Percentiles rank a stretch among this genome's conserved stretches.
phyloP scores from a whole-genome alignment of 495 filamentous ascomycete species.

The Penicillium cinerascens region DNA sequence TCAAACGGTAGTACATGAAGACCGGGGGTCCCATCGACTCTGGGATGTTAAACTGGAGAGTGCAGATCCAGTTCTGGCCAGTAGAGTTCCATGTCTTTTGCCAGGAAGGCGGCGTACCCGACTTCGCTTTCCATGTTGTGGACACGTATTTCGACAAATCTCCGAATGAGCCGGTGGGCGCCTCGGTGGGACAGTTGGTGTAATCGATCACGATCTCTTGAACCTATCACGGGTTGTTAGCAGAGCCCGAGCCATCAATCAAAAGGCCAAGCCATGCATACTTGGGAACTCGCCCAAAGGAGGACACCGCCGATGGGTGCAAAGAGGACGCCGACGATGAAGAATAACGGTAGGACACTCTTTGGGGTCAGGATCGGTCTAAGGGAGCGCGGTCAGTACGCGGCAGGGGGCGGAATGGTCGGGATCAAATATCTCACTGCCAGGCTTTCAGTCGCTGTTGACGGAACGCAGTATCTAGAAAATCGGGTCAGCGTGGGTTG shows the following conservation, averaged over 20 bases:
- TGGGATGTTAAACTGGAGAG: slow-evolving; percentile 71
- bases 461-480: slow-evolving; percentile 80
- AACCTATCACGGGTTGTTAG: slow-evolving; percentile 53
- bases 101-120: slow-evolving; percentile 27
- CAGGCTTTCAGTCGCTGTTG: slow-evolving; percentile 92
- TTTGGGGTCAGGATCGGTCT: slow-evolving; percentile 92
- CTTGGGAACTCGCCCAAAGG: slow-evolving; percentile 75
- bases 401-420: background rate
- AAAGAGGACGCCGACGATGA: slow-evolving; percentile 80
- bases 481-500: slow-evolving; percentile 1
- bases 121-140: slow-evolving; percentile 58
- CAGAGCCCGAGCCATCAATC: background rate
- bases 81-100: slow-evolving; percentile 12
- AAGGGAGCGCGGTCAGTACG: slow-evolving; percentile 4
- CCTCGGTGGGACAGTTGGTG: slow-evolving; percentile 61
- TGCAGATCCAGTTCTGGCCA: slow-evolving; percentile 49
- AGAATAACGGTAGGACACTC: slow-evolving; percentile 87
- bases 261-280: slow-evolving; percentile 26
- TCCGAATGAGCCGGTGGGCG: slow-evolving; percentile 33
- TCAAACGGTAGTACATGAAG: slow-evolving; percentile 88
- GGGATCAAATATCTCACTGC: slow-evolving; percentile 59
- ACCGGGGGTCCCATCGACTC: slow-evolving; percentile 75
- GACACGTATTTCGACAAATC: slow-evolving; percentile 54
- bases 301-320: slow-evolving; percentile 82
- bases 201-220: slow-evolving; percentile 91